These are phyloP conservation scores for Cryomyces minteri DNA, from an alignment of 495 filamentous ascomycete genomes.

Conservation along the genomic window DNA sequence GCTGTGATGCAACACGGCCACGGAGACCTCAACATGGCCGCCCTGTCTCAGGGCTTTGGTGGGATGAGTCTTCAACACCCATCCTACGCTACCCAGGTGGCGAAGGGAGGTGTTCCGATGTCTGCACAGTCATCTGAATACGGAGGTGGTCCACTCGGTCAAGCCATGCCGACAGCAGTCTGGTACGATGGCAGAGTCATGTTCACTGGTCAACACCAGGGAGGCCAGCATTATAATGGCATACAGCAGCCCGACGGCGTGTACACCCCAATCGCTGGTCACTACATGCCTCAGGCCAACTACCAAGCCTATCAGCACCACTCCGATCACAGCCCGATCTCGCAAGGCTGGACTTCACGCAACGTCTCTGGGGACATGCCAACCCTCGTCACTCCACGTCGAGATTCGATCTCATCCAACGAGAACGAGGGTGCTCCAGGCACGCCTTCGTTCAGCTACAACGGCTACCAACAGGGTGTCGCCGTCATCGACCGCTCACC, in stretches of 20 bases:
- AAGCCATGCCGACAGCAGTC: slow-evolving; percentile 10
- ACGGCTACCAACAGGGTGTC: slow-evolving; percentile 33
- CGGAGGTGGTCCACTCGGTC: slow-evolving; percentile 7
- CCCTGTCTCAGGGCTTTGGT: slow-evolving; percentile 18
- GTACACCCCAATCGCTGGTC: slow-evolving; percentile 1
- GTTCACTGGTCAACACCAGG: background rate
- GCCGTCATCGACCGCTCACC: slow-evolving; percentile 43
- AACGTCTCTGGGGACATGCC: slow-evolving; percentile 20
- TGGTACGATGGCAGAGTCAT: background rate
- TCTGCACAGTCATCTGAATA: slow-evolving; percentile 4
- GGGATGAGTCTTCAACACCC: slow-evolving; percentile 14
- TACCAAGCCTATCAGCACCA: slow-evolving; percentile 19
- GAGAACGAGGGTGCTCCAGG: slow-evolving; percentile 38
- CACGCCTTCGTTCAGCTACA: slow-evolving; percentile 31
- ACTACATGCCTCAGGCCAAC: slow-evolving; percentile 13
- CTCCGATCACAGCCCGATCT: slow-evolving; percentile 17
- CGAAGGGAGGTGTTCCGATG: too few relatives aligned
- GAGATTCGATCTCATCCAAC: slow-evolving; percentile 38
- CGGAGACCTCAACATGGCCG: slow-evolving; percentile 6
- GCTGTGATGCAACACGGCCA: too few relatives aligned
- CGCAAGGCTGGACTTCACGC: slow-evolving; percentile 20
- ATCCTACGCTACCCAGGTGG: slow-evolving; percentile 8
- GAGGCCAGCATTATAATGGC: slow-evolving; percentile 9
- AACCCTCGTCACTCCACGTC: slow-evolving; percentile 23
- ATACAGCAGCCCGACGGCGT: slow-evolving; percentile 5